Percentiles rank a stretch among this genome's conserved stretches.
phyloP scores from a whole-genome alignment of 306 rosid genomes.

The Nissolia schottii region DNA sequence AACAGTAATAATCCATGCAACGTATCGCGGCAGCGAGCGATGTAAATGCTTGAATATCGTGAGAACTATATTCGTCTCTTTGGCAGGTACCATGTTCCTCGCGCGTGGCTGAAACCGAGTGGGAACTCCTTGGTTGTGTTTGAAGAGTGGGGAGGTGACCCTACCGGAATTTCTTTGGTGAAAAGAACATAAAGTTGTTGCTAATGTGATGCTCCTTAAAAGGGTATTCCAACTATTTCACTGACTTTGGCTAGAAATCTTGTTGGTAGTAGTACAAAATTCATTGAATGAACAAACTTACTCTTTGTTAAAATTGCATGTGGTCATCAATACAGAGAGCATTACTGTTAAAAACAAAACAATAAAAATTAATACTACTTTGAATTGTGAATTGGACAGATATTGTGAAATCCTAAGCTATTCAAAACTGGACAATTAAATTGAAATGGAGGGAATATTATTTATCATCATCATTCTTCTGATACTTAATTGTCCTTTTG shows the following conservation, averaged over 20 bases:
- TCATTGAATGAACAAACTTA: too few relatives aligned
- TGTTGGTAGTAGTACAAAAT: too few relatives aligned
- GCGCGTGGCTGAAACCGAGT: slow-evolving; percentile 67
- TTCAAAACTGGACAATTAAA: too few relatives aligned
- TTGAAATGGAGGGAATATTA: too few relatives aligned
- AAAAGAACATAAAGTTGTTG: slow-evolving; percentile 46
- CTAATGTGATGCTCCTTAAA: slow-evolving; percentile 39
- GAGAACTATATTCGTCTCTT: not conserved
- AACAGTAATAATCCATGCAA: slow-evolving; percentile 15
- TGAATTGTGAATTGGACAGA: too few relatives aligned
- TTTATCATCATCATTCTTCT: slow-evolving; percentile 1
- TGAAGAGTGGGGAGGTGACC: slow-evolving; percentile 94
- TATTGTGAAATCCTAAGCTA: too few relatives aligned
- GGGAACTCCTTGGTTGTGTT: slow-evolving; percentile 78
- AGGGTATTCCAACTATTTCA: slow-evolving; percentile 36
- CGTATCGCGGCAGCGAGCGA: not conserved
- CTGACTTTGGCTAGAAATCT: too few relatives aligned
- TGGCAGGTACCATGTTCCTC: slow-evolving; percentile 93
- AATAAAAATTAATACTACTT: too few relatives aligned
- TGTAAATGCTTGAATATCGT: not conserved
- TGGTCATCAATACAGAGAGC: too few relatives aligned
- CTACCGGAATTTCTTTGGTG: slow-evolving; percentile 56
- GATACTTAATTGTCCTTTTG: not conserved
- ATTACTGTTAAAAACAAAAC: too few relatives aligned
- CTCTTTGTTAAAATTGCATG: too few relatives aligned